A percentile compares a stretch with the other conserved stretches of the same genome.
These are phyloP conservation scores for Albatrellus ellisii DNA, from an alignment of 768 basidiomycete genomes.

Conservation along the genomic window DNA sequence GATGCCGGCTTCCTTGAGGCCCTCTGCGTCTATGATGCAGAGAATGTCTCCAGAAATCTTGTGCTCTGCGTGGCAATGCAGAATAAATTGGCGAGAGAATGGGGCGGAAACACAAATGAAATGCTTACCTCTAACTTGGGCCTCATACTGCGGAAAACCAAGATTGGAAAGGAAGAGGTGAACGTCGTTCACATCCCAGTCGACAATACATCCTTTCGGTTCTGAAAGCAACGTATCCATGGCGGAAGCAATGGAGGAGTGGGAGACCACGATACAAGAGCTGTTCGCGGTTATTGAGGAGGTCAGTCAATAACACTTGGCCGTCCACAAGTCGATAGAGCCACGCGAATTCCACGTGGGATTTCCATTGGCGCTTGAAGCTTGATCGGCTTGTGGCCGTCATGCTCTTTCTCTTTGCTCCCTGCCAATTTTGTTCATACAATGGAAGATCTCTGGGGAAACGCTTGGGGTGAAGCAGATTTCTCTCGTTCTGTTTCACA, in stretches of 20 bases:
- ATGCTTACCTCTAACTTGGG: constrained; percentile 60
- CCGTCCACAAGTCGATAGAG: constrained; percentile 4
- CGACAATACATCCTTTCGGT: constrained; percentile 22
- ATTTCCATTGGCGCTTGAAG: not conserved
- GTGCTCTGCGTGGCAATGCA: constrained; percentile 45
- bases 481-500: too few species aligned
- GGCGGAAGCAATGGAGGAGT: constrained; percentile 7
- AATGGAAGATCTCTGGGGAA: constrained; percentile 74
- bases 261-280: not conserved
- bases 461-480: constrained; percentile 55
- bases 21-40: constrained; percentile 69
- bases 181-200: constrained; percentile 73
- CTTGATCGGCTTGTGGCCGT: too few species aligned
- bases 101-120: constrained; percentile 11
- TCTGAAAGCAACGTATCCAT: constrained; percentile 21
- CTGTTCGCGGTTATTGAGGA: too few species aligned
- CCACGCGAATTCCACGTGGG: constrained; percentile 8
- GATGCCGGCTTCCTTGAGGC: constrained; percentile 79
- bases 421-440: not conserved
- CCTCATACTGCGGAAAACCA: constrained; percentile 79
- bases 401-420: not conserved
- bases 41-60: constrained; percentile 87
- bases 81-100: not conserved
- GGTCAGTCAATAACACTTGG: too few species aligned
- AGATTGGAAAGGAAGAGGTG: constrained; percentile 64